Percentiles rank a stretch among this genome's conserved stretches.
Evolutionary conservation across 768 basidiomycete genomes (phyloP).

Genomic region (Termitomyces sp.): DNA sequence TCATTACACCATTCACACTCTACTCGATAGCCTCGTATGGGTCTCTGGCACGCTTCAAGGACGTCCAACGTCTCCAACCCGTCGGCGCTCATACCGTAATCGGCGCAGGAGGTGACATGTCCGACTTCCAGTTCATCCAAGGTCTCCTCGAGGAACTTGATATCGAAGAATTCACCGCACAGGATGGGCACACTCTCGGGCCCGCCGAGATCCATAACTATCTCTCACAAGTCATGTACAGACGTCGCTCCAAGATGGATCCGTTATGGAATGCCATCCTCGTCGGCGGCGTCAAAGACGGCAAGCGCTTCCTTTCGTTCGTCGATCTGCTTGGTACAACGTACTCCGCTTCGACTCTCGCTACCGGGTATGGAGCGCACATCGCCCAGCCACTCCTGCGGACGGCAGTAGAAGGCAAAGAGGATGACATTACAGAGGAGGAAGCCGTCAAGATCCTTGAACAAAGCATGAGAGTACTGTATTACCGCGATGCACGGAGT

Average conservation of each 20-base stretch:
- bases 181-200: constrained; percentile 80
- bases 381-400: constrained; percentile 85
- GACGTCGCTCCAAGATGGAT: constrained; percentile 78
- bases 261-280: constrained; percentile 94
- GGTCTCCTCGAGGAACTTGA: constrained; percentile 70
- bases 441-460: constrained; percentile 76
- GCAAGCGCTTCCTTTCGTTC: constrained; percentile 81
- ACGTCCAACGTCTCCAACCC: constrained; percentile 80
- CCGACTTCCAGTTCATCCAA: constrained; percentile 94
- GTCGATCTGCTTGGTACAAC: constrained; percentile 97
- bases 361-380: constrained; percentile 34
- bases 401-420: constrained; percentile 81
- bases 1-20: background rate
- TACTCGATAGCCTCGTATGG: constrained; percentile 78
- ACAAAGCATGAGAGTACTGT: constrained; percentile 88
- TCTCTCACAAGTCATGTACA: constrained; percentile 87
- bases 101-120: constrained; percentile 95
- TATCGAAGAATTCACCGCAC: constrained; percentile 71
- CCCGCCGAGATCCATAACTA: constrained; percentile 92
- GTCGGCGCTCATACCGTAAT: constrained; percentile 83
- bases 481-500: constrained; percentile 93
- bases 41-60: constrained; percentile 94
- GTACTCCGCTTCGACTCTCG: background rate
- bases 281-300: constrained; percentile 88
- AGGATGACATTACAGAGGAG: constrained; percentile 68